Percentiles rank a stretch among this genome's conserved stretches.
Conservation (phyloP, 495 filamentous ascomycete genomes). For the Annulohypoxylon maeteangense region DNA sequence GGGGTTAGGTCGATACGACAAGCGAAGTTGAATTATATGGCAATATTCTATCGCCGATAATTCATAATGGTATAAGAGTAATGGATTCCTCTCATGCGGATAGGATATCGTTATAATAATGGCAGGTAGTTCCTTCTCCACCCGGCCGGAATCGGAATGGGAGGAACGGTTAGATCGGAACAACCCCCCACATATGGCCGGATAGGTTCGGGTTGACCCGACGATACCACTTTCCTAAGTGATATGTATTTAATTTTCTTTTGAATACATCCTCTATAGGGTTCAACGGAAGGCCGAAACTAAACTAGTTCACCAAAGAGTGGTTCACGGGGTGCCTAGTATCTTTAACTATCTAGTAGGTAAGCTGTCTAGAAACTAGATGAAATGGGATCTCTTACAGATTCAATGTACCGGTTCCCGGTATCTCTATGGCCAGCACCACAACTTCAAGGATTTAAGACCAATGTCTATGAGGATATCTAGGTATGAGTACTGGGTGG, state of each 20-base stretch:
- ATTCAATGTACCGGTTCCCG: too few relatives aligned
- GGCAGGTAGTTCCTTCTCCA: not conserved
- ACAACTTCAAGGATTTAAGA: too few relatives aligned
- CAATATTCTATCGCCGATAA: too few relatives aligned
- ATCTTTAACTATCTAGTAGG: too few relatives aligned
- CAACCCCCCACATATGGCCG: slow-evolving; percentile 14
- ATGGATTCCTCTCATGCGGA: not conserved
- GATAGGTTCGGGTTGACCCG: slow-evolving; percentile 10
- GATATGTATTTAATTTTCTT: not conserved
- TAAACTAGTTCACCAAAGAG: too few relatives aligned
- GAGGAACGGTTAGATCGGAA: slow-evolving; percentile 1
- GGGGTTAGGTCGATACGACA: not conserved
- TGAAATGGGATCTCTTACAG: too few relatives aligned
- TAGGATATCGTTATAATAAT: not conserved
- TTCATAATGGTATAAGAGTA: not conserved
- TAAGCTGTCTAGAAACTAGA: too few relatives aligned
- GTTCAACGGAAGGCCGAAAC: not conserved
- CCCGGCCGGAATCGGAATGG: slow-evolving; percentile 21
- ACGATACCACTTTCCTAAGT: not conserved
- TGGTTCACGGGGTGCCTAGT: too few relatives aligned
- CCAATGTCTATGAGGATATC: too few relatives aligned
- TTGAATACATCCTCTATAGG: not conserved
- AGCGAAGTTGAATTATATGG: not conserved
- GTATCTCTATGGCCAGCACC: too few relatives aligned
- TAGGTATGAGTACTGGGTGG: too few relatives aligned